These are phyloP conservation scores for Gregarina niphandrodes DNA, from an alignment of 169 alveolate genomes.

Conservation along the genomic window DNA sequence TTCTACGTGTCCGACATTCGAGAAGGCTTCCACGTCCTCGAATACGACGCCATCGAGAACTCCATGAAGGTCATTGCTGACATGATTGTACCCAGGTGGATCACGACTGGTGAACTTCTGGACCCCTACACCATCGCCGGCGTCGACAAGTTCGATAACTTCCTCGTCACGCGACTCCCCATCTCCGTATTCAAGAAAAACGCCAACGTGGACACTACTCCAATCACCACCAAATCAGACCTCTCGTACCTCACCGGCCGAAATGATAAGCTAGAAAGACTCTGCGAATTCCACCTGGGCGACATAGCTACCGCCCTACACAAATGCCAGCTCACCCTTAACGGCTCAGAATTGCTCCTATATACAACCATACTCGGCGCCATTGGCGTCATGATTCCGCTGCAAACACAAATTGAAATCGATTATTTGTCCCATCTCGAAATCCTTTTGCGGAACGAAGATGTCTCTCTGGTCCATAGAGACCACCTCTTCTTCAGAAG, in stretches of 20 bases:
- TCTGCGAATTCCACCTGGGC: conserved; percentile 82
- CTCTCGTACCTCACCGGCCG: background rate
- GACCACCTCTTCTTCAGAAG: conserved; percentile 54
- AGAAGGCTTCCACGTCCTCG: conserved; percentile 68
- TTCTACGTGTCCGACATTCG: conserved; percentile 76
- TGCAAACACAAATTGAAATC: conserved; percentile 72
- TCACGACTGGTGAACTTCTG: conserved; percentile 63
- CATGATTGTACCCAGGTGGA: conserved; percentile 77
- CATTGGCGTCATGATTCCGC: conserved; percentile 76
- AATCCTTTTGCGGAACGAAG: conserved; percentile 80
- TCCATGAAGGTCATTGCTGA: conserved; percentile 56
- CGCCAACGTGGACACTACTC: conserved; percentile 1
- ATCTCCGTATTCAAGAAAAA: conserved; percentile 8
- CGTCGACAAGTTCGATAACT: conserved; percentile 76
- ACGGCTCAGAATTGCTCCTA: conserved; percentile 62
- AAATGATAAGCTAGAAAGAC: conserved; percentile 4
- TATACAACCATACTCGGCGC: conserved; percentile 86
- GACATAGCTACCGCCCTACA: conserved; percentile 75
- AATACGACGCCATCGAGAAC: conserved; percentile 41
- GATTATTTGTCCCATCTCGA: conserved; percentile 86
- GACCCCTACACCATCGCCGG: conserved; percentile 58
- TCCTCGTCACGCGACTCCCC: conserved; percentile 56
- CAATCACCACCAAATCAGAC: conserved; percentile 1
- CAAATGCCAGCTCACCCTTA: conserved; percentile 52
- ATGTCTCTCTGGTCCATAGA: conserved; percentile 68